Percentiles rank a stretch among this genome's conserved stretches.
phyloP scores from a whole-genome alignment of 1,139 yeast genomes.

The Hemisphaericaspora lyxosophila region DNA sequence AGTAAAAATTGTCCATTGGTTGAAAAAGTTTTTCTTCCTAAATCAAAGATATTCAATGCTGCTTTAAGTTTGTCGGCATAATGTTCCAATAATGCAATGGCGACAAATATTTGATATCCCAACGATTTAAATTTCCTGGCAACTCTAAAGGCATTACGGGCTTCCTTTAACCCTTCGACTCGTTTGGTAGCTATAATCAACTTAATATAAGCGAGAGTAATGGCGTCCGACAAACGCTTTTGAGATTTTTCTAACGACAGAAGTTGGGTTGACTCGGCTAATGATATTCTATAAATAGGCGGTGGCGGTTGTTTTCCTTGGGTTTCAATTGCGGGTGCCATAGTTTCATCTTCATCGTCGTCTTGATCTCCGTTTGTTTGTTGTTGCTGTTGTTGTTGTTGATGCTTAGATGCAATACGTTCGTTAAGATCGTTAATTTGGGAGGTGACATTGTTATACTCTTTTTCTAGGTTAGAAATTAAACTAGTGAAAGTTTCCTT shows the following conservation, averaged over 20 bases:
- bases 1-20: constrained; percentile 62
- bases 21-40: constrained; percentile 59
- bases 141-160: constrained; percentile 65
- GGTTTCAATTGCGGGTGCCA: constrained; percentile 10
- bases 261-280: constrained; percentile 13
- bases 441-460: constrained; percentile 26
- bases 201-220: constrained; percentile 54
- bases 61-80: constrained; percentile 64
- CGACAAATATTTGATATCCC: constrained; percentile 76
- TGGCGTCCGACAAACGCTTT: constrained; percentile 30
- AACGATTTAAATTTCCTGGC: constrained; percentile 53
- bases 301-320: not conserved
- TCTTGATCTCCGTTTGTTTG: constrained; percentile 12
- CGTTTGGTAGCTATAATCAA: constrained; percentile 64
- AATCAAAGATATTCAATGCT: constrained; percentile 75
- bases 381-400: constrained; percentile 8
- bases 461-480: constrained; percentile 39
- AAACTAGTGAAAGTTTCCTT: constrained; percentile 51
- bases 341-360: constrained; percentile 18
- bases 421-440: constrained; percentile 27
- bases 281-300: constrained; percentile 9
- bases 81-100: constrained; percentile 81
- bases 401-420: constrained; percentile 14
- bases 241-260: constrained; percentile 14
- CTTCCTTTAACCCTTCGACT: constrained; percentile 66